Evolutionary conservation across 2,329 filamentous ascomycete genomes (phyloP).

Genomic region (Penicillium hesseltinei): DNA sequence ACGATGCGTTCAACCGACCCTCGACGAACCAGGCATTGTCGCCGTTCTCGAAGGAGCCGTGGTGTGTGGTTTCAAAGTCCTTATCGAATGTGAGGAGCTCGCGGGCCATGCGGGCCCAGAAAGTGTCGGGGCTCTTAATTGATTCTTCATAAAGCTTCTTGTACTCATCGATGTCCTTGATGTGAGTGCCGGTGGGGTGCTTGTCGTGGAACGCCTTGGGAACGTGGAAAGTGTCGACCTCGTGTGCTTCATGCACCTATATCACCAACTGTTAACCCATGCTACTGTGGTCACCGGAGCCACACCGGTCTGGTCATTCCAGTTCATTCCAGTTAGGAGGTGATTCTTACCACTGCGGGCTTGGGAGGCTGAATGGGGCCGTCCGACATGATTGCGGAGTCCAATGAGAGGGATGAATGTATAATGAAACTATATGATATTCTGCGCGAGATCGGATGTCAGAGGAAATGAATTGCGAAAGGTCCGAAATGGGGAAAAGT

Average conservation of each 20-base stretch:
- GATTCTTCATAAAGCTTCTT: slow-evolving; percentile 72
- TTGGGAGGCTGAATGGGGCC: slow-evolving; percentile 35
- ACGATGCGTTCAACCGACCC: slow-evolving; percentile 89
- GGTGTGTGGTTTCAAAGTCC: slow-evolving; percentile 87
- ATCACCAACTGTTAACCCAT: slow-evolving; percentile 13
- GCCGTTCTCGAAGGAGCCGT: slow-evolving; percentile 71
- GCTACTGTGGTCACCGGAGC: not conserved
- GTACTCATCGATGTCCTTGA: slow-evolving; percentile 61
- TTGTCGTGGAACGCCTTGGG: slow-evolving; percentile 58
- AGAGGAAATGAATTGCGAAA: not conserved
- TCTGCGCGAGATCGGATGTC: not conserved
- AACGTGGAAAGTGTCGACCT: slow-evolving; percentile 54
- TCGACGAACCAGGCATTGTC: slow-evolving; percentile 95
- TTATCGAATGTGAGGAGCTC: slow-evolving; percentile 86
- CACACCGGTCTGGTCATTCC: not conserved
- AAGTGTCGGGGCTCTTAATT: slow-evolving; percentile 81
- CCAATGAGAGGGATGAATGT: not conserved
- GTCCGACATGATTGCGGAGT: slow-evolving; percentile 37
- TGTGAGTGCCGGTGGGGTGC: slow-evolving; percentile 60
- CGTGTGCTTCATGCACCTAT: slow-evolving; percentile 48
- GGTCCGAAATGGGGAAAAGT: not conserved
- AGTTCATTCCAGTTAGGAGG: not conserved
- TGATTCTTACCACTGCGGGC: slow-evolving; percentile 41
- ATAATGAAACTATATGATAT: not conserved
- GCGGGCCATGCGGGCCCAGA: slow-evolving; percentile 83